Evolutionary conservation across 768 basidiomycete genomes (phyloP), one percentile per base, ranked within the genome.

Genomic region (Polyporus arcularius): DNA sequence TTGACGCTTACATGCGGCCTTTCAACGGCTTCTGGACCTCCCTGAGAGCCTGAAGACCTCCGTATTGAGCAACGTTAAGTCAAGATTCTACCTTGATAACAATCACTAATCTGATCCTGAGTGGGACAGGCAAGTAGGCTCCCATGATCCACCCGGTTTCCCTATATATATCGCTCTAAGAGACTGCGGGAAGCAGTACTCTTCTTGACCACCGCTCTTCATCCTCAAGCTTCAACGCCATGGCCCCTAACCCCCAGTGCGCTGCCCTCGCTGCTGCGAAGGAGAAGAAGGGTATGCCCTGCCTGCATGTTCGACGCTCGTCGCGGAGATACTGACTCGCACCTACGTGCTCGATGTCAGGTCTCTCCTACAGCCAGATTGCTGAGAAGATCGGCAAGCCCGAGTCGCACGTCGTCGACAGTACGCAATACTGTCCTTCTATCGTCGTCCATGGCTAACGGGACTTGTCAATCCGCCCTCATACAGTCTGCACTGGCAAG

Each of bases 221-320:
- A 21, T 14, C 40, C 46, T 32, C 43, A 39, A 21, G 41, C 28
- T 58, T 40, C 31, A 53, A 57, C 61, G 71, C 59, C 57, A 85
- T 82, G 81, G 73, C 82, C 50, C 75, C 81, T 56, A 76, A 79
- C 74, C 82, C 82, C 10, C 80, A 79, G 69, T 90, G 89, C 73
- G 65, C 78, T 65, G 87, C 86, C 49, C 76, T 90, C 66, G 76
- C 75, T 64, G 74, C 74, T 31, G 87, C 86, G 12, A 78, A 83
- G 75, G 53, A 66, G 1, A 74, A 68, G 66, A 75, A 78, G 63
- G 83, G 88, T 88, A 58, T n/a, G 72, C 61, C 16, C 15, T 35
- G 16, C 30, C 14, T 10, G 18, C 38, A 43, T 14, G n/a, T 42
- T 53, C 30, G 16, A 51, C 21, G 5, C 0, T 15, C 11, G 35